Percentiles rank a stretch among this genome's conserved stretches.
Evolutionary conservation across 2,329 filamentous ascomycete species (phyloP).

Genomic region (Scedosporium minutisporum): DNA sequence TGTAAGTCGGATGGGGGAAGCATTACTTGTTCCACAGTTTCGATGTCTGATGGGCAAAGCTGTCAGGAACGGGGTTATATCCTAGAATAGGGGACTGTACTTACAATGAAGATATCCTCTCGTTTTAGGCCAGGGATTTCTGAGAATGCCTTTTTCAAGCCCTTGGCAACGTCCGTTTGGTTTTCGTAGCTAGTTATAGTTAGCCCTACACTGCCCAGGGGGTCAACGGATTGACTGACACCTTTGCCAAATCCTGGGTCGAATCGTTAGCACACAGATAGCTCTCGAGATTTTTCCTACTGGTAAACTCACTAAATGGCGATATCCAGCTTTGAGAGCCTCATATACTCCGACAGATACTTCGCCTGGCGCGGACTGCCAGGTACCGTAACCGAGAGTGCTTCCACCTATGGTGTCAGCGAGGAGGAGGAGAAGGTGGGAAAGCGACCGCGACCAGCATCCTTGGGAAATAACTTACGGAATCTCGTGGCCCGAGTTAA

Average conservation of each 20-base stretch:
- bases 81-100: not conserved
- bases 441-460: no score
- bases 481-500: constrained; percentile 57
- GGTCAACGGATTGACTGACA: constrained; percentile 10
- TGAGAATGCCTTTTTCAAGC: constrained; percentile 36
- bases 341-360: constrained; percentile 55
- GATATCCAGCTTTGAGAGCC: constrained; percentile 54
- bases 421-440: no score
- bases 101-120: constrained; percentile 42
- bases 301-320: constrained; percentile 36
- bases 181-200: constrained; percentile 44
- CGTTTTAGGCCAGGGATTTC: constrained; percentile 43
- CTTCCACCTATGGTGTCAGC: not conserved
- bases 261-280: not conserved
- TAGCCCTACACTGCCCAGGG: not conserved
- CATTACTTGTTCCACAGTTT: constrained; percentile 53
- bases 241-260: constrained; percentile 29
- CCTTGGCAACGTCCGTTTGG: constrained; percentile 48
- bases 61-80: not conserved
- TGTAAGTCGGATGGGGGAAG: no score
- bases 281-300: not conserved
- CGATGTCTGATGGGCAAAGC: constrained; percentile 33
- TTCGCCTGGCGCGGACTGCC: constrained; percentile 57
- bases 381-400: constrained; percentile 51
- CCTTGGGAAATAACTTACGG: constrained; percentile 20